Evolutionary conservation across 2,329 filamentous ascomycete genomes (phyloP).

Genomic region (Oidium heveae): DNA sequence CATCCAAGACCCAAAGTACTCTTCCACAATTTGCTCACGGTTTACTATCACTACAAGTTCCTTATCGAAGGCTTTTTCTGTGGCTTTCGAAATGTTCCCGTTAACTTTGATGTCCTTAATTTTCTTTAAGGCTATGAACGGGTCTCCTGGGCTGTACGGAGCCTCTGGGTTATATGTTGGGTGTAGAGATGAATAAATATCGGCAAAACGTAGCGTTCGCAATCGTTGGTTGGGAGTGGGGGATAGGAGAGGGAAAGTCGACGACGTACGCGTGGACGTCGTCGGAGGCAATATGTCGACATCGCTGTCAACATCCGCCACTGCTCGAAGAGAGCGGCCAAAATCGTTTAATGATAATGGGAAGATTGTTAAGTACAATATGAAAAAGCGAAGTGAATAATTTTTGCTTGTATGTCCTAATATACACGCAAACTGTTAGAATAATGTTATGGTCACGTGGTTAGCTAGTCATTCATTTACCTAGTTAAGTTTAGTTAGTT

Average conservation of each 20-base stretch:
- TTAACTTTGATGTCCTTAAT: neutral
- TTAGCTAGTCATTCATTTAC: too few relatives aligned
- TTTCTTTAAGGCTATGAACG: neutral
- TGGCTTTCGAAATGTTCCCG: neutral
- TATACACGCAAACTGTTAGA: too few relatives aligned
- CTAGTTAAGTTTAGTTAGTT: too few relatives aligned
- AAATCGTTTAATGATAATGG: too few relatives aligned
- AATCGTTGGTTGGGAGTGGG: neutral
- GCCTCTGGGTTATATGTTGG: neutral
- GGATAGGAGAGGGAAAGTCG: neutral
- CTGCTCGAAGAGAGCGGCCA: too few relatives aligned
- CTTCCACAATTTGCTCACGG: neutral
- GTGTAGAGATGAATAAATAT: neutral
- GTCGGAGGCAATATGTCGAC: too few relatives aligned
- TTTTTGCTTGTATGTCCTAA: too few relatives aligned
- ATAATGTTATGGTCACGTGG: too few relatives aligned
- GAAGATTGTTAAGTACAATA: too few relatives aligned
- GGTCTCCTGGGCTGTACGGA: neutral
- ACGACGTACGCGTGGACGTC: neutral
- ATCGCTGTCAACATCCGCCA: too few relatives aligned
- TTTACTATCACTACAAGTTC: neutral
- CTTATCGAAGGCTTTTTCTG: neutral
- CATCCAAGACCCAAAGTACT: neutral
- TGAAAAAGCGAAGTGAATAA: too few relatives aligned
- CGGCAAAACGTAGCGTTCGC: neutral